Evolutionary conservation across 164 flowering plant genomes (phyloP).

Genomic region (Kingdonia uniflora): DNA sequence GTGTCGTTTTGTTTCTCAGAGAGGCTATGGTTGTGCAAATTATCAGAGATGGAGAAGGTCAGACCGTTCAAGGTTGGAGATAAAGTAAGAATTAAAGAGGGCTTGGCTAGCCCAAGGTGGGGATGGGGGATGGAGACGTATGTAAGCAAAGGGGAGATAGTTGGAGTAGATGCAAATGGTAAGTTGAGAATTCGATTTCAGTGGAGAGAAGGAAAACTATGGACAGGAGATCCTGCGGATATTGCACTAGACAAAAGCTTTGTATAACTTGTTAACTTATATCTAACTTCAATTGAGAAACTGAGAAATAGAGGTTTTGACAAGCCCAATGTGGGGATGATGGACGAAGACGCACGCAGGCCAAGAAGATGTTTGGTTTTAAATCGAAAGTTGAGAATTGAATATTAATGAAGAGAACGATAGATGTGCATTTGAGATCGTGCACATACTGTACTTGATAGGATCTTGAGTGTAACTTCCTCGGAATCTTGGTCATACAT

Average conservation of each 20-base stretch:
- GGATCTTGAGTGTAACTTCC: too few relatives aligned
- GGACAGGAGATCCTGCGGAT: slow-evolving; percentile 99
- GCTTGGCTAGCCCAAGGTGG: slow-evolving; percentile 81
- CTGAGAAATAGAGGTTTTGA: not conserved
- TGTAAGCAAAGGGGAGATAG: slow-evolving; percentile 77
- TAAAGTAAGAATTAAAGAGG: slow-evolving; percentile 68
- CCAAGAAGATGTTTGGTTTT: not conserved
- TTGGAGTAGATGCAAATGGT: slow-evolving; percentile 95
- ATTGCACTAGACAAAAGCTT: slow-evolving; percentile 50
- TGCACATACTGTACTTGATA: too few relatives aligned
- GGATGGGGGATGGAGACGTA: slow-evolving; percentile 99
- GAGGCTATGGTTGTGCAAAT: slow-evolving; percentile 83
- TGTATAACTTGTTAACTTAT: too few relatives aligned
- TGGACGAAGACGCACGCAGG: not conserved
- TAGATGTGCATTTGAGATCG: too few relatives aligned
- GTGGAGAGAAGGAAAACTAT: slow-evolving; percentile 86
- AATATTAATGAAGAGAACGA: not conserved
- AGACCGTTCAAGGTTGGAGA: slow-evolving; percentile 76
- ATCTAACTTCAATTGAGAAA: not conserved
- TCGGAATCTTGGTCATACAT: too few relatives aligned
- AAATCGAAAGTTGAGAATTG: not conserved
- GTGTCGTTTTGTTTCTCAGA: slow-evolving; percentile 92
- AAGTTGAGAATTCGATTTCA: slow-evolving; percentile 77
- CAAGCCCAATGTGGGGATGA: not conserved
- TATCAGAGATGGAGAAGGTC: slow-evolving; percentile 63